A percentile compares a stretch with the other conserved stretches of the same genome.
Evolutionary conservation across 164 flowering plant genomes (phyloP).

Genomic region (Taxillus chinensis): DNA sequence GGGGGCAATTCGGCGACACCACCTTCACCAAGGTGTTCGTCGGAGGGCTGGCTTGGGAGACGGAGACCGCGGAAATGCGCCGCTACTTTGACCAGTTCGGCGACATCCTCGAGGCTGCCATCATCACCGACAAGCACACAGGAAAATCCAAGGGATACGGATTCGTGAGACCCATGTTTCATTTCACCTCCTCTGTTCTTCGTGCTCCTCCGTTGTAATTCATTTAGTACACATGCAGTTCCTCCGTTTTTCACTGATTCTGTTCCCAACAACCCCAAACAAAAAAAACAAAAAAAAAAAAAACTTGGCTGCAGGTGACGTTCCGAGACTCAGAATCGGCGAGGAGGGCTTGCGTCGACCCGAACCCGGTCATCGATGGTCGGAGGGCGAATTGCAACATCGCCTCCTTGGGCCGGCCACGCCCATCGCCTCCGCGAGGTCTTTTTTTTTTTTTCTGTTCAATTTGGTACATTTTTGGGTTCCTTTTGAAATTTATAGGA

Average conservation of each 20-base stretch:
- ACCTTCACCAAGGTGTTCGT: constrained; percentile 85
- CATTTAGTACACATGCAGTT: too few relatives aligned
- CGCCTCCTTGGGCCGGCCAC: constrained; percentile 78
- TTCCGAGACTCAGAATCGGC: constrained; percentile 93
- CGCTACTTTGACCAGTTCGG: constrained; percentile 81
- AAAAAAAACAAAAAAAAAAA: neutral
- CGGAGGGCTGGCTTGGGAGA: constrained; percentile 96
- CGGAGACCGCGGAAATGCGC: constrained; percentile 70
- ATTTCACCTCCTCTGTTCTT: neutral
- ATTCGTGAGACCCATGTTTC: constrained; percentile 44
- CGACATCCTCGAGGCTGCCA: constrained; percentile 89
- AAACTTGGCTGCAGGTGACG: constrained; percentile 49
- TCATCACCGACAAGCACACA: constrained; percentile 70
- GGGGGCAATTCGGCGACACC: constrained; percentile 87
- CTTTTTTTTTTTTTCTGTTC: neutral
- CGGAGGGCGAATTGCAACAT: constrained; percentile 90
- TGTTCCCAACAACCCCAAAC: too few relatives aligned
- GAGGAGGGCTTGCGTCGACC: constrained; percentile 59
- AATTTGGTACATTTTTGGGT: too few relatives aligned
- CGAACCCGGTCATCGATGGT: constrained; percentile 86
- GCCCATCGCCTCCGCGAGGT: constrained; percentile 88
- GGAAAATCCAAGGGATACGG: constrained; percentile 94
- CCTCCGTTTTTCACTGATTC: too few relatives aligned
- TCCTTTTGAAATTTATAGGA: too few relatives aligned
- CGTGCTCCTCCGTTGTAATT: neutral